Conservation (phyloP, 2,329 filamentous ascomycete genomes). For the Pseudocercospora ulei region DNA sequence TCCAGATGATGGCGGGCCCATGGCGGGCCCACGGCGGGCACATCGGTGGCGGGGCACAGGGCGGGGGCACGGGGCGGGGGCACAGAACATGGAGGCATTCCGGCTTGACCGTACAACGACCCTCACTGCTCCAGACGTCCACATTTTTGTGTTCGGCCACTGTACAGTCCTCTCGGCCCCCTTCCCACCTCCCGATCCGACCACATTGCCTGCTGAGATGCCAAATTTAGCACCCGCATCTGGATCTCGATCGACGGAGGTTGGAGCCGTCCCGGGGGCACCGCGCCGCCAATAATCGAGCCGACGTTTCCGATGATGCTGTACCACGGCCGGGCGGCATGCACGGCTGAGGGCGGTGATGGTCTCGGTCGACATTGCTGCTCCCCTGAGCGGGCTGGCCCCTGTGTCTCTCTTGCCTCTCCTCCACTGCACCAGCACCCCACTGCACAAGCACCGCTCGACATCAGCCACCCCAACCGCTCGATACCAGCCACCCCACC, state of each 20-base stretch:
- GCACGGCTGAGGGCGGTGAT: conserved; percentile 7
- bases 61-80: too few species aligned
- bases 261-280: conserved; percentile 7
- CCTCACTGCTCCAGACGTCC: conserved; percentile 8
- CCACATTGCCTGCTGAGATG: too few species aligned
- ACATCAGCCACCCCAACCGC: background rate
- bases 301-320: conserved; percentile 5
- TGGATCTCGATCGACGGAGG: too few species aligned
- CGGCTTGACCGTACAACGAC: background rate
- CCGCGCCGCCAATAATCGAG: conserved; percentile 1
- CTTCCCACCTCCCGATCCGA: too few species aligned
- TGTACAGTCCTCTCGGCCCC: too few species aligned
- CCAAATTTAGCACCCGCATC: conserved; percentile 6
- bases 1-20: too few species aligned
- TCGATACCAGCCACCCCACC: background rate
- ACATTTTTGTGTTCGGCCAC: too few species aligned
- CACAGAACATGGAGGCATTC: background rate
- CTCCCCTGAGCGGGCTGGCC: background rate
- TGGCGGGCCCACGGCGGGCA: too few species aligned
- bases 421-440: too few species aligned
- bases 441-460: too few species aligned
- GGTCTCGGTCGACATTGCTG: background rate
- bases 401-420: background rate
- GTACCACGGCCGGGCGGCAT: background rate
- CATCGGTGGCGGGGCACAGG: too few species aligned